Conservation (phyloP, 352 stramenopile species). For the Phytopythium aichiense region DNA sequence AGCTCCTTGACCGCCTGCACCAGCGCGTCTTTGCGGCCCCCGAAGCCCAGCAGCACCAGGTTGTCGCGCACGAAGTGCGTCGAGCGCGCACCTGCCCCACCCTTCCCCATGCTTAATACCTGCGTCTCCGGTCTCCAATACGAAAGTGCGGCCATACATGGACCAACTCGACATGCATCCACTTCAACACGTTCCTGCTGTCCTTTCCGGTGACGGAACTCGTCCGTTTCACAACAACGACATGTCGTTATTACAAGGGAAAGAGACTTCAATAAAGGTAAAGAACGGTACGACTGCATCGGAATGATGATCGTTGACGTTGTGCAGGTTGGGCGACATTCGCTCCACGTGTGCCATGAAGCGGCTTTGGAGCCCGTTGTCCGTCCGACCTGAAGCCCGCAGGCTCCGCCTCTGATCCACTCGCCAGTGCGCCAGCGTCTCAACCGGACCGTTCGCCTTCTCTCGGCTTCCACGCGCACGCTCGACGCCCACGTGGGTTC, state of each 20-base stretch:
- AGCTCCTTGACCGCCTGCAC: constrained; percentile 79
- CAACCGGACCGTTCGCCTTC: not conserved
- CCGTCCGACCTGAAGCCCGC: no score
- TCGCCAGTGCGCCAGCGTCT: not conserved
- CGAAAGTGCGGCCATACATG: not conserved
- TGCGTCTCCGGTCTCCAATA: not conserved
- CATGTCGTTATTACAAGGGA: not conserved
- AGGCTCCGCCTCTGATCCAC: not conserved
- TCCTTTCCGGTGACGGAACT: not conserved
- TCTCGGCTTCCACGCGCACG: not conserved
- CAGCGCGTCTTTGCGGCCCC: constrained; percentile 45
- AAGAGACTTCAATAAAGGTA: not conserved
- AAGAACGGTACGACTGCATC: not conserved
- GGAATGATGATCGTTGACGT: not conserved
- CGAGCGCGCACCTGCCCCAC: constrained; percentile 10
- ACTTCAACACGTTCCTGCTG: constrained; percentile 1
- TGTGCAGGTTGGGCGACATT: not conserved
- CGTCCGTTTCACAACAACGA: not conserved
- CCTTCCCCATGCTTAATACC: not conserved
- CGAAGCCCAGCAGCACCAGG: constrained; percentile 74
- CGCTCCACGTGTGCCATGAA: not conserved
- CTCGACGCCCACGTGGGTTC: not conserved
- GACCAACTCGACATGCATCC: not conserved
- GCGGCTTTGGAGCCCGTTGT: not conserved
- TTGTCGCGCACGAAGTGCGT: constrained; percentile 63